Base-by-base conservation (phyloP, 164 flowering plant genomes). In the Vitis cinerea region DNA sequence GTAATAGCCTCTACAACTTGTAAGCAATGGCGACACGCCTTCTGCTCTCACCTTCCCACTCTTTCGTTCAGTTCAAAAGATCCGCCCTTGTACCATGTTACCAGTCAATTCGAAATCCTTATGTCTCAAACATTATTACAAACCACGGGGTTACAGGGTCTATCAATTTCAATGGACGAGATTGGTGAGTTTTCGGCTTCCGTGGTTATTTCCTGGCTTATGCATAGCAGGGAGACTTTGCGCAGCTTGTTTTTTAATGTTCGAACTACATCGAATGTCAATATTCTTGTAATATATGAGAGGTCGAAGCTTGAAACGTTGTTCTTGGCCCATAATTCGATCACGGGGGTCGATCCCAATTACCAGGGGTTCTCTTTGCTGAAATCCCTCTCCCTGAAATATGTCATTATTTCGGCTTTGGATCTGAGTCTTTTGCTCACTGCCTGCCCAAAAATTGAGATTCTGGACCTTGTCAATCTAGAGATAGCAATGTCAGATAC, bases 401-500 rank as follows among this genome's bases (percentile, higher is more conserved):
- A 75, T 74, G 90, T 94, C 69, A 87, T 90, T 72, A 83, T 94
- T 19, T 92, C 95, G 3, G 95, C 94, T 31, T 76, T 89, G 81
- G 95, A 94, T 80, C 78, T 91, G 71, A 89, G 83, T 72, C 90
- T 90, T 68, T 77, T 92, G 55, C 88, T 94, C 27, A 78, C 85
- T 59, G 91, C 92, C 23, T 16, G 97, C 77, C 97, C 94, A n/a
- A 88, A 80, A 64, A 77, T 94, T 59, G 94, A 92, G 80, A 17
- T 59, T 0, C 76, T 94, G 75, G 77, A 76, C 6, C 89, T 94
- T 65, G 71, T 92, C 61, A 86, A 76, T 76, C 93, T 84, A 14
- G 97, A 92, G 53, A 90, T 94, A 79, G 93, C 85, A 58, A 87
- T 92, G 85, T 91, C 97, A 15, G 99, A 94, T 80, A 77, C 91